Evolutionary conservation across 805 yeast species (phyloP).

Genomic region (Wickerhamiella slavikovae): DNA sequence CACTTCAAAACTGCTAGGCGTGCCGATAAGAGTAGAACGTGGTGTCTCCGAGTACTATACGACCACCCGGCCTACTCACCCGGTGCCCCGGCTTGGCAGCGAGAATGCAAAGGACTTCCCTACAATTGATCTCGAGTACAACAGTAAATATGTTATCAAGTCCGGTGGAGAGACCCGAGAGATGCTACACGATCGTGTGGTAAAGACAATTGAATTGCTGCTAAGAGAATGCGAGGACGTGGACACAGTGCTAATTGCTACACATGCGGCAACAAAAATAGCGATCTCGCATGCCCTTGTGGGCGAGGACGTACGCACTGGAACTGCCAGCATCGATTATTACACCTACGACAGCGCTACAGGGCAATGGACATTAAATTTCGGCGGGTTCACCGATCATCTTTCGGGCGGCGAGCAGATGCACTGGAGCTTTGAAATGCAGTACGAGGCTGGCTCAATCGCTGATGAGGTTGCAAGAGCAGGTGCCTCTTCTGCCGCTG

Average conservation of each 20-base stretch:
- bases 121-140: constrained; percentile 25
- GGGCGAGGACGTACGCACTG: constrained; percentile 42
- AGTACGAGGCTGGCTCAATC: constrained; percentile 75
- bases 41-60: constrained; percentile 91
- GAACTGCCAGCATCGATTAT: constrained; percentile 68
- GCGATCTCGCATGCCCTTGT: constrained; percentile 60
- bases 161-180: constrained; percentile 51
- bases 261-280: constrained; percentile 88
- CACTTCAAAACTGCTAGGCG: constrained; percentile 33
- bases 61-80: constrained; percentile 44
- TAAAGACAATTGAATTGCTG: constrained; percentile 32
- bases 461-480: constrained; percentile 35
- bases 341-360: constrained; percentile 20
- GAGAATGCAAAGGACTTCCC: constrained; percentile 33
- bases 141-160: constrained; percentile 39
- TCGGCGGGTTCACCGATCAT: constrained; percentile 59
- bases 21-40: constrained; percentile 46
- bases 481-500: not conserved
- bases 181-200: constrained; percentile 46
- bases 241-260: constrained; percentile 46
- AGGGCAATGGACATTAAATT: constrained; percentile 34
- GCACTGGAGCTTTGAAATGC: constrained; percentile 66
- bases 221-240: constrained; percentile 32
- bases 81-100: constrained; percentile 19
- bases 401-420: constrained; percentile 68